Evolutionary conservation across 2,329 filamentous ascomycete genomes (phyloP), one percentile per base, ranked within the genome.

Genomic region (Fusarium marasasianum): DNA sequence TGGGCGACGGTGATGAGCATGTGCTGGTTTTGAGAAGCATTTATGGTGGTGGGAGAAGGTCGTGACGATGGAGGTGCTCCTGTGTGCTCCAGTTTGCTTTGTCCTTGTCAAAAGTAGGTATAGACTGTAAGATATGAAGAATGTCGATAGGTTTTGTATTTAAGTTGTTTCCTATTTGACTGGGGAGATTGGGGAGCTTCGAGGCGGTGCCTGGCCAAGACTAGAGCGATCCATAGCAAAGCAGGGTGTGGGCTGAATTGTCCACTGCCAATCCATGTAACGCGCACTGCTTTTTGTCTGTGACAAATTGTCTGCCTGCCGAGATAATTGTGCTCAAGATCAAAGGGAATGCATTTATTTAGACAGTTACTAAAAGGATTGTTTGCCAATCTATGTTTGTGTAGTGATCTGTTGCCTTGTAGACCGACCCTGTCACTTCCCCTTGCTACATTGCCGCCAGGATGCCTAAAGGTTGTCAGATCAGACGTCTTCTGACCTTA

Each of bases 251-350:
- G 12, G 20, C 22, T 51, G 29, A 9, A 13, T 14, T 35, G 17
- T 35, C 31, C n/a, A 20, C 12, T 35, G 31, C 31, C 9, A 51
- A 20, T 20, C 12, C 6, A 35, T 20, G 9, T 5, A 4, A 24
- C 10, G 22, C 17, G 24, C 22, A 14, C 31, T 35, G 31, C 31
- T 24, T 24, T 51, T 0, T 15, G 20, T 15, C 2, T 24, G 6
- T 6, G 6, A 51, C 31, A 35, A 24, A 8, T 6, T 14, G 2
- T 15, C 31, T 24, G 31, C 17, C 17, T 51, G 1, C 3, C 12
- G 11, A 14, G 17, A 20, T 3, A 24, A 14, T 14, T 0, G 10
- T 20, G 12, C 5, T 7, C 4, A 18, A 33, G 8, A 33, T 5
- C 6, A 35, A 35, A 15, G 29, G 15, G n/a, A 20, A 24, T 24